phyloP scores from a whole-genome alignment of 1,284 basidiomycete genomes.

The Melanopsichium pennsylvanicum region DNA sequence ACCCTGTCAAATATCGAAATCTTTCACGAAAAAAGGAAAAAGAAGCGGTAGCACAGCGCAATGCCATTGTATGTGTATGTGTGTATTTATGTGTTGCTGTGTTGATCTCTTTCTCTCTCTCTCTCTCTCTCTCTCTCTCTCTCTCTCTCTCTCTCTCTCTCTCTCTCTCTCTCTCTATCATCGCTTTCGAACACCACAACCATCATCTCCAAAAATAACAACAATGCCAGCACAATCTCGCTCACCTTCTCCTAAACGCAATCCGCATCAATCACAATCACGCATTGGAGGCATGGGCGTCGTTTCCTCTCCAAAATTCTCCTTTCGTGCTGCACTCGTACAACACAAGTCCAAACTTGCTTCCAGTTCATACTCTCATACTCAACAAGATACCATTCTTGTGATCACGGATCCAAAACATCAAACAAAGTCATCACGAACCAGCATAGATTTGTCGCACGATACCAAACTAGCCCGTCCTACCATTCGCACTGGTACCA shows the following conservation, averaged over 20 bases:
- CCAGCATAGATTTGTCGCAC: constrained; percentile 1
- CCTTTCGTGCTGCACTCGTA: constrained; percentile 29
- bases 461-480: constrained; percentile 3
- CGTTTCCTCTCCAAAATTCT: constrained; percentile 36
- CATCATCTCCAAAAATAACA: background rate
- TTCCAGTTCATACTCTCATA: no score
- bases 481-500: constrained; percentile 1
- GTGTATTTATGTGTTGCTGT: no score
- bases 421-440: no score
- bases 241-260: constrained; percentile 25
- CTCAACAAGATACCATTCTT: no score
- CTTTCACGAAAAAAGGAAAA: no score
- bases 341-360: constrained; percentile 28
- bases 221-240: constrained; percentile 20
- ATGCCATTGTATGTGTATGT: no score
- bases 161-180: constrained; percentile 8
- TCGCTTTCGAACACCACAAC: no score
- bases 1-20: no score
- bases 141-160: background rate
- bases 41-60: no score
- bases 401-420: no score
- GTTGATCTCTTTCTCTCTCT: no score
- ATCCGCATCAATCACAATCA: constrained; percentile 1
- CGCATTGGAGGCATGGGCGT: constrained; percentile 6
- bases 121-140: no score